A percentile compares a stretch with the other conserved stretches of the same genome.
Evolutionary conservation across 2,329 filamentous ascomycete species (phyloP).

Genomic region (Phyllachora maydis): DNA sequence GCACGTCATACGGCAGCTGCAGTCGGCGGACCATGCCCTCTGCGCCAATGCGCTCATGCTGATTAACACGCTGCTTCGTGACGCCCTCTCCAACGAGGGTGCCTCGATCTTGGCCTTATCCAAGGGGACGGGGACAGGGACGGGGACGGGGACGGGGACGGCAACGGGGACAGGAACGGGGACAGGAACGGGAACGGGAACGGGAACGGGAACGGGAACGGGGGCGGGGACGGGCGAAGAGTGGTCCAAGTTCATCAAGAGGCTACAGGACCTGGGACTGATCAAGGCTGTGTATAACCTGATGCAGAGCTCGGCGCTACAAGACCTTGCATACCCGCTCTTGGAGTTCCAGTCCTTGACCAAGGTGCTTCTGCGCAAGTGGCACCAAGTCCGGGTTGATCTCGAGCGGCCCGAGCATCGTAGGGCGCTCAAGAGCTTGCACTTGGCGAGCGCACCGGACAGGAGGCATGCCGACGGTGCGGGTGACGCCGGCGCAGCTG

Average conservation of each 20-base stretch:
- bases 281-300: constrained; percentile 81
- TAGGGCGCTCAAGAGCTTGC: constrained; percentile 65
- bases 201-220: too few species aligned
- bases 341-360: constrained; percentile 86
- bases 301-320: constrained; percentile 84
- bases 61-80: constrained; percentile 86
- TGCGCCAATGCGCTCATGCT: constrained; percentile 91
- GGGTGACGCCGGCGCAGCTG: too few species aligned
- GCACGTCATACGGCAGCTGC: constrained; percentile 76
- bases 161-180: too few species aligned
- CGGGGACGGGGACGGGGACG: too few species aligned
- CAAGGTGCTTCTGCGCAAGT: constrained; percentile 71
- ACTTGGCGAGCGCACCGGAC: constrained; percentile 62
- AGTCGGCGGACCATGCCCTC: constrained; percentile 83
- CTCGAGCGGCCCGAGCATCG: constrained; percentile 76
- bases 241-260: constrained; percentile 91
- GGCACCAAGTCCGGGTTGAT: constrained; percentile 71
- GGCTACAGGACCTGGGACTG: constrained; percentile 76
- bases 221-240: constrained; percentile 35
- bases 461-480: constrained; percentile 19
- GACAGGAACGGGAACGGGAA: too few species aligned
- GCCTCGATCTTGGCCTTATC: constrained; percentile 12
- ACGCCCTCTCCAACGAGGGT: constrained; percentile 61
- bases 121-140: too few species aligned
- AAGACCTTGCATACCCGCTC: constrained; percentile 75